phyloP scores from a whole-genome alignment of 1,284 basidiomycete genomes.

The Gymnopus androsaceus region DNA sequence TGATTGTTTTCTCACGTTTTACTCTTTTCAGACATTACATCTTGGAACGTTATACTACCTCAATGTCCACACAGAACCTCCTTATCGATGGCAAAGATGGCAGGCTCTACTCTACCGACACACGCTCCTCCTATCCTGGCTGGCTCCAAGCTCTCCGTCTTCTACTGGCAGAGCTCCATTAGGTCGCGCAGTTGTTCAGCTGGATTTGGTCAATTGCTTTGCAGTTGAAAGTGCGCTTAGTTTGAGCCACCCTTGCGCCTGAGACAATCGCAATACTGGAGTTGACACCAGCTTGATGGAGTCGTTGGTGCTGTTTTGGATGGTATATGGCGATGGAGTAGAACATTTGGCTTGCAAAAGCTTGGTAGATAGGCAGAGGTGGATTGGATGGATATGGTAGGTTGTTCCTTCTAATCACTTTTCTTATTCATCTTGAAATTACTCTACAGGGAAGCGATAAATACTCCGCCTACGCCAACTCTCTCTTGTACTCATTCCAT shows the following conservation, averaged over 20 bases:
- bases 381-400: constrained; percentile 86
- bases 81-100: constrained; percentile 82
- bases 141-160: constrained; percentile 63
- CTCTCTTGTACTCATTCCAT: too few species aligned
- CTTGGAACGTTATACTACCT: constrained; percentile 87
- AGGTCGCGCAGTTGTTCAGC: constrained; percentile 75
- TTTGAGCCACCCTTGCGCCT: constrained; percentile 73
- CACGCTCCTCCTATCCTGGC: constrained; percentile 81
- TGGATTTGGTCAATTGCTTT: constrained; percentile 82
- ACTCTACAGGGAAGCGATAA: constrained; percentile 64
- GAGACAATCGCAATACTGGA: constrained; percentile 53
- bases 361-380: constrained; percentile 78
- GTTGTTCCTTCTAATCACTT: constrained; percentile 27
- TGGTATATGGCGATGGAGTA: constrained; percentile 84
- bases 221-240: constrained; percentile 80
- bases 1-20: constrained; percentile 16
- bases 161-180: constrained; percentile 14
- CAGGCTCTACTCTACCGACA: constrained; percentile 82
- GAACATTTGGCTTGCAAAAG: constrained; percentile 85
- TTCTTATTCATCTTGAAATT: constrained; percentile 9
- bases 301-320: constrained; percentile 82
- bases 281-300: constrained; percentile 61
- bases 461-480: constrained; percentile 35
- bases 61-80: constrained; percentile 79
- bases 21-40: constrained; percentile 84